Evolutionary conservation across 1,284 basidiomycete genomes (phyloP).

Genomic region (Boletus semigastroideus): DNA sequence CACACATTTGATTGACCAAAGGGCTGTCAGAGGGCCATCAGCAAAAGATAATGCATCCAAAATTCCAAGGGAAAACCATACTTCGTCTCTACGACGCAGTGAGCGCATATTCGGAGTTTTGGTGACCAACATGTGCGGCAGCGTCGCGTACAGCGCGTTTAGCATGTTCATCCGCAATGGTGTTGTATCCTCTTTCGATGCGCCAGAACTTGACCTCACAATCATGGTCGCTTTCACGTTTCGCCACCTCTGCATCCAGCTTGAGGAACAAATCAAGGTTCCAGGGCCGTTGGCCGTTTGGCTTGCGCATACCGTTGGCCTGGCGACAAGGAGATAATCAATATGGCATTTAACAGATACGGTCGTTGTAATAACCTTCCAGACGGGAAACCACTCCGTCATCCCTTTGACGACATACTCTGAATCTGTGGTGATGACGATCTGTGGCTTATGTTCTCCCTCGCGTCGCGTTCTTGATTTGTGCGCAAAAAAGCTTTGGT

Average conservation of each 20-base stretch:
- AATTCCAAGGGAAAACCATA: too few species aligned
- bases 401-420: conserved; percentile 30
- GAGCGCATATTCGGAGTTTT: background rate
- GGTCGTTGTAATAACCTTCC: conserved; percentile 25
- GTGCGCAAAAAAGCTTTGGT: background rate
- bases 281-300: conserved; percentile 5
- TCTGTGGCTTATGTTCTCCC: background rate
- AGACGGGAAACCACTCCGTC: conserved; percentile 34
- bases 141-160: conserved; percentile 2
- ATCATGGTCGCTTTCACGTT: conserved; percentile 4
- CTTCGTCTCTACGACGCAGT: background rate
- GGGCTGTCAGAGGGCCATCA: background rate
- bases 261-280: conserved; percentile 16
- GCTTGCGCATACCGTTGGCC: conserved; percentile 1
- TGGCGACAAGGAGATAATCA: background rate
- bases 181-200: conserved; percentile 10
- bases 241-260: conserved; percentile 6
- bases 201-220: conserved; percentile 13
- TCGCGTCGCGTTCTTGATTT: background rate
- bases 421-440: conserved; percentile 33
- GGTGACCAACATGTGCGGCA: background rate
- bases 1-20: background rate
- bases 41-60: background rate
- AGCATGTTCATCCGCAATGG: conserved; percentile 14
- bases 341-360: too few species aligned